Evolutionary conservation across 352 stramenopile genomes (phyloP), one percentile per base, ranked within the genome.

Genomic region (Thraustotheca clavata): DNA sequence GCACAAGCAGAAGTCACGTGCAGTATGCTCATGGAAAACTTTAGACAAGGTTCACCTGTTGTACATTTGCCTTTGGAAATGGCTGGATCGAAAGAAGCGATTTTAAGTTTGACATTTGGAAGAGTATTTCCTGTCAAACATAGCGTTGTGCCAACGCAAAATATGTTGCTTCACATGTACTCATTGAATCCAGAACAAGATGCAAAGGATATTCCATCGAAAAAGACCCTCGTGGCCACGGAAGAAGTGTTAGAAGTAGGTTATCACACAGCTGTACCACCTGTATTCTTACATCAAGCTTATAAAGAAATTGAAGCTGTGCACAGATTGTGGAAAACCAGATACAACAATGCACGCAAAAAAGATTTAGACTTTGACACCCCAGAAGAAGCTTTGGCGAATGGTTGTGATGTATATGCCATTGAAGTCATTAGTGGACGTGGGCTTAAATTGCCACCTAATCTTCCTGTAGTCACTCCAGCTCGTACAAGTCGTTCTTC

Each of bases 141-240:
- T 32, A 55, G 9, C 12, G 38, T 65, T 16, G 14, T 65, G 38
- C 57, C 57, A 1, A 48, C 41, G 32, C 57, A 65, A 39, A 65
- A 65, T 46, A 65, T 48, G 57, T 46, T 65, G 29, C 46, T 65
- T 27, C 57, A 65, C 57, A 65, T 54, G 38, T 65, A 65, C 27
- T 24, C 57, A 31, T 43, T 65, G 22, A 52, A 14, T 18, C 27
- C 36, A 1, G 22, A 35, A 11, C 9, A 43, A 18, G 47, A 65
- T 14, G 35, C 24, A 18, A 65, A 65, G 38, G 41, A 65, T 18
- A 52, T 52, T 18, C 24, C n/a, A 12, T 50, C 38, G 31, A 40
- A 50, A 20, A 24, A 11, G 2, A 52, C 39, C 8, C 32, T 65
- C n/a, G 20, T 65, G 24, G 57, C 57, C 33, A 54, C 57, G 9